These are phyloP conservation scores for Malbranchea zuffiana DNA, from an alignment of 2,329 filamentous ascomycete genomes.

Conservation along the genomic window DNA sequence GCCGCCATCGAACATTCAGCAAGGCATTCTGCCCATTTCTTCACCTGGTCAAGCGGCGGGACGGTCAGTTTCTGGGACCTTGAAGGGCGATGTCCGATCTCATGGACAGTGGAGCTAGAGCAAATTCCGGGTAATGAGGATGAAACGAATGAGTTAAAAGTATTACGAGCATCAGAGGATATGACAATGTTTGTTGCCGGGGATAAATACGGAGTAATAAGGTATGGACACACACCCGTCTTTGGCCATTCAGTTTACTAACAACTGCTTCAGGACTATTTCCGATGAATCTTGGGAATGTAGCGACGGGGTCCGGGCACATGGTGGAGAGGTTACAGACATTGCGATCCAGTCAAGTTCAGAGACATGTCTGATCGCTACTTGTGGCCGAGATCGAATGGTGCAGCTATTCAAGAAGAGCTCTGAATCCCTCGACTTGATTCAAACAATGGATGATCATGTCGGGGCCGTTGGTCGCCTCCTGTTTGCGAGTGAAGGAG, in stretches of 20 bases:
- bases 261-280: conserved; percentile 22
- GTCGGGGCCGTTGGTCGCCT: conserved; percentile 72
- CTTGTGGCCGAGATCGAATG: conserved; percentile 79
- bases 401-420: conserved; percentile 70
- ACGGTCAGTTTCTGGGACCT: conserved; percentile 72
- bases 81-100: conserved; percentile 56
- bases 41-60: conserved; percentile 80
- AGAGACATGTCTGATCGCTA: conserved; percentile 59
- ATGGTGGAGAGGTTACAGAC: conserved; percentile 73
- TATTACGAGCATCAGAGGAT: conserved; percentile 48
- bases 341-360: conserved; percentile 60
- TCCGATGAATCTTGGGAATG: conserved; percentile 46
- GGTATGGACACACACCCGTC: conserved; percentile 27
- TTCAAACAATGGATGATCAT: conserved; percentile 89
- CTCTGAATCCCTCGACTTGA: conserved; percentile 55
- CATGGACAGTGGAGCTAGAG: conserved; percentile 59
- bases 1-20: conserved; percentile 53
- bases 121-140: conserved; percentile 38
- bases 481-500: conserved; percentile 60
- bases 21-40: conserved; percentile 57
- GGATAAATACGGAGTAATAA: conserved; percentile 74
- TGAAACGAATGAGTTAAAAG: conserved; percentile 47
- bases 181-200: conserved; percentile 65
- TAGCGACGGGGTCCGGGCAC: conserved; percentile 67
- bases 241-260: too few relatives aligned